Percentiles rank a stretch among this genome's conserved stretches.
These are phyloP conservation scores for Chaetothyriales sp. DNA, from an alignment of 2,329 filamentous ascomycete genomes.

Conservation along the genomic window DNA sequence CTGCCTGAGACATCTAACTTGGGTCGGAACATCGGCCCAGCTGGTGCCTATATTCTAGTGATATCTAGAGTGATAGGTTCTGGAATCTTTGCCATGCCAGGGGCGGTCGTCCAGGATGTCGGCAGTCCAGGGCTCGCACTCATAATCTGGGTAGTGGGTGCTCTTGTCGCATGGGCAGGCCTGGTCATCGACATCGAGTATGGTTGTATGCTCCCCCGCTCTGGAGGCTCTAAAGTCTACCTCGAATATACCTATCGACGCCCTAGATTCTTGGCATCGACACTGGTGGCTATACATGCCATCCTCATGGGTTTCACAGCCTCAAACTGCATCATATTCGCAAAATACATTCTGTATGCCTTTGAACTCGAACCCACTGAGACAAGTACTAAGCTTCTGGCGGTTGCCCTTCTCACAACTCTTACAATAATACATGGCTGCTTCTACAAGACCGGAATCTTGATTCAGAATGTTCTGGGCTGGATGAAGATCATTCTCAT, in stretches of 20 bases:
- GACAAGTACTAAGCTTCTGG: slow-evolving; percentile 41
- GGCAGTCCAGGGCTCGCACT: slow-evolving; percentile 54
- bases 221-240: slow-evolving; percentile 57
- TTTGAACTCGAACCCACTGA: slow-evolving; percentile 39
- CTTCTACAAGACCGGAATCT: slow-evolving; percentile 29
- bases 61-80: slow-evolving; percentile 56
- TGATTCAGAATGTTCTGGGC: slow-evolving; percentile 17
- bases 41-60: slow-evolving; percentile 52
- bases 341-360: slow-evolving; percentile 51
- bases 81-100: slow-evolving; percentile 60
- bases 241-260: slow-evolving; percentile 54
- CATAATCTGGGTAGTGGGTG: slow-evolving; percentile 49
- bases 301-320: slow-evolving; percentile 51
- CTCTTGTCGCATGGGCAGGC: slow-evolving; percentile 47
- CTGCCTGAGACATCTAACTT: slow-evolving; percentile 45
- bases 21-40: slow-evolving; percentile 49
- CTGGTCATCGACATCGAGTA: slow-evolving; percentile 53
- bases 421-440: slow-evolving; percentile 48
- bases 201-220: slow-evolving; percentile 56
- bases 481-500: slow-evolving; percentile 16
- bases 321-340: slow-evolving; percentile 57
- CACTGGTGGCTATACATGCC: slow-evolving; percentile 49
- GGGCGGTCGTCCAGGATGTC: slow-evolving; percentile 50
- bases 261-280: slow-evolving; percentile 51
- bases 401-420: slow-evolving; percentile 41